Conservation (phyloP, 441 rosid genomes). For the Erodium trifolium region DNA sequence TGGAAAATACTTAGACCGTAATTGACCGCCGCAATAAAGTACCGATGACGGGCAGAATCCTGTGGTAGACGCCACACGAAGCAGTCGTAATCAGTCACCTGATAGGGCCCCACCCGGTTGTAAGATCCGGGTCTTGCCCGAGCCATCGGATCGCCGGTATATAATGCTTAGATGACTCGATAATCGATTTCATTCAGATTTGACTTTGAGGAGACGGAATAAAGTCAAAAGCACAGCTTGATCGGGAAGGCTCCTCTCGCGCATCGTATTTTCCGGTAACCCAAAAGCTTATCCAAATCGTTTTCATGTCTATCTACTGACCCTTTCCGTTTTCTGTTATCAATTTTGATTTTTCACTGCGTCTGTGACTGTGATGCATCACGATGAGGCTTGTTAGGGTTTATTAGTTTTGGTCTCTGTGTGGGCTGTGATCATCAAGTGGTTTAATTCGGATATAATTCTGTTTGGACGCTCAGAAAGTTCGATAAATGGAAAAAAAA, state of each 20-base stretch:
- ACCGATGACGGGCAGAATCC: background rate
- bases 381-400: conserved; percentile 2
- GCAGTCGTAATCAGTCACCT: background rate
- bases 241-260: background rate
- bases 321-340: background rate
- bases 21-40: background rate
- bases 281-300: background rate
- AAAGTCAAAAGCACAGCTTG: background rate
- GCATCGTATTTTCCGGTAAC: background rate
- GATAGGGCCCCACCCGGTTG: background rate
- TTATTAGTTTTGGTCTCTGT: background rate
- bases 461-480: conserved; percentile 1
- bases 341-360: background rate
- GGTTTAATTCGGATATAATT: no score
- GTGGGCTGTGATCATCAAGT: background rate
- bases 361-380: background rate
- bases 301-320: background rate
- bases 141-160: background rate
- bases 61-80: no score
- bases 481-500: background rate
- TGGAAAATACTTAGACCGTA: background rate
- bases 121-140: background rate
- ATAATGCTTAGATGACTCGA: background rate
- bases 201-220: background rate
- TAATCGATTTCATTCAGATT: background rate